Conservation (phyloP, 257 asterid species). For the Solanum lycopersicoides region DNA sequence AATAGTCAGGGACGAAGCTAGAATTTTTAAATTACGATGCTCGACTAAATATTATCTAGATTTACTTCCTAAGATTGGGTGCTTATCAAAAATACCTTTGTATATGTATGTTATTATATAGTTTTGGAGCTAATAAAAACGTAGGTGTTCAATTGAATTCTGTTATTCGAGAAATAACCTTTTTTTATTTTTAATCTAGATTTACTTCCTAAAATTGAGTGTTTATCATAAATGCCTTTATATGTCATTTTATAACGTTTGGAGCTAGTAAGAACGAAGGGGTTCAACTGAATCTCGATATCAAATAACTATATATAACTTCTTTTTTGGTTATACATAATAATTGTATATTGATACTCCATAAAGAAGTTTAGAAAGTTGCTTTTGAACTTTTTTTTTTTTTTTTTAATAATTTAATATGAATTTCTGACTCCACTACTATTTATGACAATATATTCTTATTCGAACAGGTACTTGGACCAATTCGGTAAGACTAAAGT, state of each 20-base stretch:
- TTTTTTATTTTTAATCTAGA: not conserved
- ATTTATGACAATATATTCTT: not conserved
- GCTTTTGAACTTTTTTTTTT: not conserved
- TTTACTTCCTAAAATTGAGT: not conserved
- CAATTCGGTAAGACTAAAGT: constrained; percentile 37
- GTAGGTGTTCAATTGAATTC: not conserved
- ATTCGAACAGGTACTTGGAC: constrained; percentile 11
- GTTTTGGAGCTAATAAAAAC: not conserved
- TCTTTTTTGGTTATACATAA: not conserved
- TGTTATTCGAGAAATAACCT: not conserved
- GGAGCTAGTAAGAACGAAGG: not conserved
- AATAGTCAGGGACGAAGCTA: not conserved
- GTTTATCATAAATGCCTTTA: not conserved
- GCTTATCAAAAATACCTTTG: not conserved
- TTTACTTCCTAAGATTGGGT: not conserved
- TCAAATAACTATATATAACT: too few relatives aligned
- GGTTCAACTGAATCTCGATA: not conserved
- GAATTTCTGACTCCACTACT: not conserved
- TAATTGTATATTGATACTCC: not conserved
- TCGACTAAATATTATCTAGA: not conserved
- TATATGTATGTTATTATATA: not conserved
- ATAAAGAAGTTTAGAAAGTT: not conserved
- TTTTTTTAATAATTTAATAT: not conserved
- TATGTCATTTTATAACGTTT: not conserved
- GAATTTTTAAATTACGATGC: not conserved